Evolutionary conservation across 495 filamentous ascomycete genomes (phyloP), one percentile per base, ranked within the genome.

Genomic region (Thozetella sp.): DNA sequence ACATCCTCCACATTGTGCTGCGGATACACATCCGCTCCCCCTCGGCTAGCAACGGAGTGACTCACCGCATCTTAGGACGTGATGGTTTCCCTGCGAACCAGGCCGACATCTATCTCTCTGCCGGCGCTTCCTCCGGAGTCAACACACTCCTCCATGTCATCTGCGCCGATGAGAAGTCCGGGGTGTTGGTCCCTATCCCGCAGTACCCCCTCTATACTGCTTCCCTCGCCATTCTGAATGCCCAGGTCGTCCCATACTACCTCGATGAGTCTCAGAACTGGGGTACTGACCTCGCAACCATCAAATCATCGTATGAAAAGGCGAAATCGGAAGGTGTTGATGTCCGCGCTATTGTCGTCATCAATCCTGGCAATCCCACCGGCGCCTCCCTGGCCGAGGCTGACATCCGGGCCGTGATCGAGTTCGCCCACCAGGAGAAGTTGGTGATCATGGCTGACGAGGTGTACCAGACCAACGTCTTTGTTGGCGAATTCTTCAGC

Each of bases 401-500:
- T 15, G 93, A 96, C 67, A 89, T 99, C 72, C 84, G 86, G 65
- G 77, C 83, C 58, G 91, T 98, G 2, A 82, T 98, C 52, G 82
- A 93, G 22, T 86, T 97, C 53, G 95, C 96, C 25, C 88, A 90
- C 11, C 81, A 93, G 72, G 85, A 98, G 79, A 87, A 88, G 56
- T 83, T 99, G 17, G 93, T 98, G 15, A 79, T 97, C 43, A 79
- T 99, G 43, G 95, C 96, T 57, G 95, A 99, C 66, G 95, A 99
- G 76, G 95, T 99, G 9, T 99, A 99, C 84, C 95, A 99, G 77
- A 98, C 96, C 69, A 99, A 99, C 73, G 89, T 99, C 64, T 99
- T 98, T 77, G 70, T 88, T 50, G 96, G 96, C 69, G 81, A 93
- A 66, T 98, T 98, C 79, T 86, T 90, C 72, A 93, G 89, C 56